A percentile compares a stretch with the other conserved stretches of the same genome.
phyloP scores from a whole-genome alignment of 2,329 filamentous ascomycete genomes.

The Calonectria montana region DNA sequence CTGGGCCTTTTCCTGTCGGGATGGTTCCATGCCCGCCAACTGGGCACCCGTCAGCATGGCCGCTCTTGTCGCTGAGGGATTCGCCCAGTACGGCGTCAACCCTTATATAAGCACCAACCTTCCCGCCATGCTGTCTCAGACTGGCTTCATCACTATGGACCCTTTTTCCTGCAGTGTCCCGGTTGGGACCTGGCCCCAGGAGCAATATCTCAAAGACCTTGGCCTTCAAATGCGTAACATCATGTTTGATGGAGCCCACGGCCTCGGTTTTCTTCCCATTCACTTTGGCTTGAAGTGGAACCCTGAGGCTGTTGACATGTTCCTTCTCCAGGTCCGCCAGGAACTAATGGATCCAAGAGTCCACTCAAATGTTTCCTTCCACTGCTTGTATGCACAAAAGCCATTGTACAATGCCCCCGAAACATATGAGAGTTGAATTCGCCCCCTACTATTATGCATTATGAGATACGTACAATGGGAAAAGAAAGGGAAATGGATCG shows the following conservation, averaged over 20 bases:
- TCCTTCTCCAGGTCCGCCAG: constrained; percentile 43
- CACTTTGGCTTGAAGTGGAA: constrained; percentile 47
- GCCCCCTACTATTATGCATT: not conserved
- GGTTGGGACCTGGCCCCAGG: not conserved
- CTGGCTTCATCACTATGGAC: not conserved
- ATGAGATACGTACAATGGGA: constrained; percentile 1
- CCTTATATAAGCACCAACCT: constrained; percentile 30
- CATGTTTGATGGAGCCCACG: constrained; percentile 42
- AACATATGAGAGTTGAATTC: not conserved
- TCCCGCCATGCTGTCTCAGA: not conserved
- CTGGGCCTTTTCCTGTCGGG: constrained; percentile 36
- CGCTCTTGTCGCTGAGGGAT: constrained; percentile 36
- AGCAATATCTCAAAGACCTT: not conserved
- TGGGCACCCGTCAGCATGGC: constrained; percentile 40
- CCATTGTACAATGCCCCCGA: not conserved
- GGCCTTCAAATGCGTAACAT: constrained; percentile 29
- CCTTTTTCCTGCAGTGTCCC: not conserved
- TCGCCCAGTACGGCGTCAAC: constrained; percentile 41
- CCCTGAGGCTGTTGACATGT: constrained; percentile 42
- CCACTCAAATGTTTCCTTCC: constrained; percentile 9
- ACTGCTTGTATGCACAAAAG: constrained; percentile 13
- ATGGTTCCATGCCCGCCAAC: constrained; percentile 37
- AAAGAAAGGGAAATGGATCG: not conserved
- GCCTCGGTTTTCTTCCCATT: constrained; percentile 45
- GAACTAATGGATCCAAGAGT: constrained; percentile 39